phyloP scores from a whole-genome alignment of 2,329 filamentous ascomycete species.

The Xylariaceae sp. region DNA sequence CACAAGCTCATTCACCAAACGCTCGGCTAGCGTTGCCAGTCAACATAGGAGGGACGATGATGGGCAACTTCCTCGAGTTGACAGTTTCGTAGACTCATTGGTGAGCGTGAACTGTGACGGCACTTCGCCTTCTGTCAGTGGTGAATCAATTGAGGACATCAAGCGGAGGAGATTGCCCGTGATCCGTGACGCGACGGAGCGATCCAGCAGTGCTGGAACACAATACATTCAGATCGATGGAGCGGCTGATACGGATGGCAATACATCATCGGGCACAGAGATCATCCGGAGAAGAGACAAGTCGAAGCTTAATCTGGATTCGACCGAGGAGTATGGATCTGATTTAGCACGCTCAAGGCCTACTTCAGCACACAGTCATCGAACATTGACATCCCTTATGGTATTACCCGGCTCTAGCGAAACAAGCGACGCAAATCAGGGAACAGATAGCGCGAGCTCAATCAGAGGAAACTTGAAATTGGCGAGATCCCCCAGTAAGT shows the following conservation, averaged over 20 bases:
- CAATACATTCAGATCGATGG: slow-evolving; percentile 8
- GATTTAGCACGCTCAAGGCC: slow-evolving; percentile 13
- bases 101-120: slow-evolving; percentile 18
- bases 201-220: slow-evolving; percentile 16
- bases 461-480: slow-evolving; percentile 17
- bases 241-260: slow-evolving; percentile 9
- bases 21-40: slow-evolving; percentile 55
- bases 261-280: too few species aligned
- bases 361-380: slow-evolving; percentile 16
- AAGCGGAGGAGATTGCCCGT: slow-evolving; percentile 22
- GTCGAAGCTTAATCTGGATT: slow-evolving; percentile 17
- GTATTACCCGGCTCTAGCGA: slow-evolving; percentile 12
- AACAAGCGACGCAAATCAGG: slow-evolving; percentile 12
- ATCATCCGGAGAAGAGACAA: slow-evolving; percentile 21
- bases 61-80: slow-evolving; percentile 14
- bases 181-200: slow-evolving; percentile 26
- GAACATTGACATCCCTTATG: slow-evolving; percentile 15
- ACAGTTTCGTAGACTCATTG: slow-evolving; percentile 18
- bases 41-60: slow-evolving; percentile 28
- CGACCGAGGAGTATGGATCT: slow-evolving; percentile 13
- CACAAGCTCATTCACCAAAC: slow-evolving; percentile 69
- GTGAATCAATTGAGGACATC: slow-evolving; percentile 9
- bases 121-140: slow-evolving; percentile 6
- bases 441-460: slow-evolving; percentile 11
- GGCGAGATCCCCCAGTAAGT: slow-evolving; percentile 29